Evolutionary conservation across 257 asterid genomes (phyloP), one percentile per base, ranked within the genome.

Genomic region (Orobanche coerulescens): DNA sequence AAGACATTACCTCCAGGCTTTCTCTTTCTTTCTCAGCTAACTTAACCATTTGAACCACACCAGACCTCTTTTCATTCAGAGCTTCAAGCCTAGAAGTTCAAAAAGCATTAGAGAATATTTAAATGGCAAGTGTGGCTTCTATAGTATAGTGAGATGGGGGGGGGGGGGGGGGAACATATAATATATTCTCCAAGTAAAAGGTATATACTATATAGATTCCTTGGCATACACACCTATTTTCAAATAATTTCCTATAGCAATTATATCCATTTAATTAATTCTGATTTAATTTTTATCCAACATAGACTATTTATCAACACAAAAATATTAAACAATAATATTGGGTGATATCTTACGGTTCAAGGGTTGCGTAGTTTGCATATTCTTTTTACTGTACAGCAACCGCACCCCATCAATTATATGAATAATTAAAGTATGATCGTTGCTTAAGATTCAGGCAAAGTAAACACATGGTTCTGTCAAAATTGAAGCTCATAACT

Each of bases 11-110:
- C 97, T 93, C 98, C 70, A 93, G 71, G 82, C 82, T 81, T 63
- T 93, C 92, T 75, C 94, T 83, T 78, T 93, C 98, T 83, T 93
- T 93, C 73, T 93, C 97, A 33, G 97, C 96, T 66, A 89, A 74
- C 87, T 93, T 89, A 36, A 93, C 95, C 95, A 93, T 83, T 77
- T 93, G 97, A 74, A 93, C 97, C 57, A 89, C 97, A 50, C 96
- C 88, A 61, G 96, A 73, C 62, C 97, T 80, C 71, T 71, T 89
- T 58, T 86, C 96, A 75, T 89, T 89, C 43, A 93, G 94, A 24
- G 58, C 79, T 81, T 93, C 97, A 39, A 93, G 68, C 87, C 97
- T 93, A 66, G 22, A 37, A 5, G 31, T 47, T 31, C 20, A 64
- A 48, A 44, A 51, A 20, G 62, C 30, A 44, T 44, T 22, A 30